Conservation (phyloP, 2,329 filamentous ascomycete genomes). For the Immersiporthe knoxdaviesiana region DNA sequence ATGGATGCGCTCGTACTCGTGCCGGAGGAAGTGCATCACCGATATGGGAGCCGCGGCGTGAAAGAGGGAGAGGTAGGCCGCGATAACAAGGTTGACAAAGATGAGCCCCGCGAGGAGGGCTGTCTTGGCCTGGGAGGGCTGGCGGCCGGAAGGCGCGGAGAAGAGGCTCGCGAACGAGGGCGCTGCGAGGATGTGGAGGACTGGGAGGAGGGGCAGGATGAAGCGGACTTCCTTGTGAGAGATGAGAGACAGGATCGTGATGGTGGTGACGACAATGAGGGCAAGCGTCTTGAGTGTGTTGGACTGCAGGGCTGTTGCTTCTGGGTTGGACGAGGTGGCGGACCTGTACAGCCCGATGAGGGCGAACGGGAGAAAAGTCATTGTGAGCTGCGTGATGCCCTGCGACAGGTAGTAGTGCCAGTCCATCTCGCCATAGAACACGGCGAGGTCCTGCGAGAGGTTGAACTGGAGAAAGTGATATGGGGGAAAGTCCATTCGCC, state of each 20-base stretch:
- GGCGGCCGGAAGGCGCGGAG: conserved; percentile 35
- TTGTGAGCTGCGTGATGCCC: conserved; percentile 84
- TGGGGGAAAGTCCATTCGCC: conserved; percentile 86
- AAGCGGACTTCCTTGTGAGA: conserved; percentile 98
- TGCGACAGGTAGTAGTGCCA: conserved; percentile 94
- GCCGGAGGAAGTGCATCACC: conserved; percentile 76
- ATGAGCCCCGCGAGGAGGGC: conserved; percentile 62
- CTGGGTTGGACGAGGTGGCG: conserved; percentile 41
- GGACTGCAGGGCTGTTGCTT: conserved; percentile 40
- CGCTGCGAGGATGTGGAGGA: conserved; percentile 81
- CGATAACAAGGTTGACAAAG: conserved; percentile 69
- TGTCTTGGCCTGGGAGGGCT: conserved; percentile 46
- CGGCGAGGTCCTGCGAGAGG: conserved; percentile 80
- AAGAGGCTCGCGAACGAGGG: conserved; percentile 70
- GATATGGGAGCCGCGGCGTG: conserved; percentile 82
- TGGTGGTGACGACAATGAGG: conserved; percentile 61
- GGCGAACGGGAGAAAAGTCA: conserved; percentile 79
- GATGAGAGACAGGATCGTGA: conserved; percentile 71
- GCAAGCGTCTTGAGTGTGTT: conserved; percentile 59
- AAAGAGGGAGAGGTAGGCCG: conserved; percentile 71
- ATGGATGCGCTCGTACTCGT: conserved; percentile 66
- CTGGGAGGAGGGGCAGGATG: conserved; percentile 87
- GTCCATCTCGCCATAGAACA: conserved; percentile 90
- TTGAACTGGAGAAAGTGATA: conserved; percentile 91
- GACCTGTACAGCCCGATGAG: conserved; percentile 64